Evolutionary conservation across 306 rosid species (phyloP).

Genomic region (Vachellia pachyceras): DNA sequence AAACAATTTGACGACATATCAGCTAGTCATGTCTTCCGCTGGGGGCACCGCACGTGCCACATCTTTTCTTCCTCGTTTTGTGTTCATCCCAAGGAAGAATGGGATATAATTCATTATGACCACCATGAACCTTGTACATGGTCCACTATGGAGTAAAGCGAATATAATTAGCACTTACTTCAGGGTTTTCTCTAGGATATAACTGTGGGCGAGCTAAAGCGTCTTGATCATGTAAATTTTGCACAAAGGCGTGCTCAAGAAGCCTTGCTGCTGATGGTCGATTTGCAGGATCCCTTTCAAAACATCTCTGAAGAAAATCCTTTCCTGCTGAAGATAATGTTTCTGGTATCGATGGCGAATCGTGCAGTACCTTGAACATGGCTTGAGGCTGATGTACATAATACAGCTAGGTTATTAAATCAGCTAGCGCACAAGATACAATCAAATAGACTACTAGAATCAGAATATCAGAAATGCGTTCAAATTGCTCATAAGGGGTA

Average conservation of each 20-base stretch:
- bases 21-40: conserved; percentile 3
- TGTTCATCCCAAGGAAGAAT: conserved; percentile 5
- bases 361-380: conserved; percentile 93
- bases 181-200: conserved; percentile 48
- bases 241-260: conserved; percentile 81
- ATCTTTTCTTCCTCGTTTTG: neutral
- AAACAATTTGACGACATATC: conserved; percentile 26
- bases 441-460: neutral
- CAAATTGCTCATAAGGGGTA: conserved; percentile 25
- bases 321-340: conserved; percentile 75
- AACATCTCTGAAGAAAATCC: conserved; percentile 82
- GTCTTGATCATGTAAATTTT: conserved; percentile 57
- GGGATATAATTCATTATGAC: conserved; percentile 24
- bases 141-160: conserved; percentile 9
- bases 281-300: conserved; percentile 85
- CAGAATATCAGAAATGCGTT: conserved; percentile 33
- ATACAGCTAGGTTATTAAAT: conserved; percentile 32
- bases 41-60: conserved; percentile 9
- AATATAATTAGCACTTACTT: conserved; percentile 53
- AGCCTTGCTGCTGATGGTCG: conserved; percentile 73
- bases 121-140: conserved; percentile 24
- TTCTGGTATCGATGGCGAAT: conserved; percentile 77
- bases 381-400: conserved; percentile 78
- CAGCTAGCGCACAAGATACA: conserved; percentile 16
- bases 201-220: conserved; percentile 39